phyloP scores from a whole-genome alignment of 345 rosid species.

The Xanthoceras sorbifolium region DNA sequence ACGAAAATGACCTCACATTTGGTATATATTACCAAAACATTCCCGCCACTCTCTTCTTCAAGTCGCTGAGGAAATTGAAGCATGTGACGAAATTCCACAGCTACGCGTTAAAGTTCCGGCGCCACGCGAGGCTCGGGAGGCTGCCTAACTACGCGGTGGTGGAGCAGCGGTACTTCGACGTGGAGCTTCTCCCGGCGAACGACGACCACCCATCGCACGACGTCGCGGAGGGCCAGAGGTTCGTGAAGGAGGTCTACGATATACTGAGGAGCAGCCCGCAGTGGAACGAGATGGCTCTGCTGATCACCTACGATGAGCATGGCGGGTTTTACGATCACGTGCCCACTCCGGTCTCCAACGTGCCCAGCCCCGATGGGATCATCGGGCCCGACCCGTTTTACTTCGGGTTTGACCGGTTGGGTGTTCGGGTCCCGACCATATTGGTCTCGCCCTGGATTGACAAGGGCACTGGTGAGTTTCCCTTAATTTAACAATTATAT shows the following conservation, averaged over 20 bases:
- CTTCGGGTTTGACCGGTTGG: conserved; percentile 85
- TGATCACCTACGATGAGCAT: conserved; percentile 93
- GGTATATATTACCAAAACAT: conserved; percentile 96
- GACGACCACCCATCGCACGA: conserved; percentile 99
- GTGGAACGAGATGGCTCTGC: conserved; percentile 92
- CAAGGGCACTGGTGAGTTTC: conserved; percentile 76
- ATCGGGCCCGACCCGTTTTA: conserved; percentile 89
- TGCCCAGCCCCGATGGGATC: conserved; percentile 93
- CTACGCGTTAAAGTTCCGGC: conserved; percentile 60
- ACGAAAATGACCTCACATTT: conserved; percentile 76
- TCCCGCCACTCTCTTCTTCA: conserved; percentile 87
- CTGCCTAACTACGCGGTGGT: conserved; percentile 85
- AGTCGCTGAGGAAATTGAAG: conserved; percentile 70
- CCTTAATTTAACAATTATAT: too few species aligned
- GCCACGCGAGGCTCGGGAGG: conserved; percentile 68
- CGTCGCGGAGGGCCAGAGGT: conserved; percentile 79
- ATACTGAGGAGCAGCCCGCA: conserved; percentile 87
- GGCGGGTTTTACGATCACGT: conserved; percentile 99
- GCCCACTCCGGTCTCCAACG: conserved; percentile 76
- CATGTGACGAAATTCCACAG: conserved; percentile 67
- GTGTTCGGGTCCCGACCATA: conserved; percentile 88
- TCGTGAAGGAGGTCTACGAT: conserved; percentile 96
- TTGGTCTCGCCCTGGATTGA: conserved; percentile 94
- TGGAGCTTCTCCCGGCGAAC: conserved; percentile 68
- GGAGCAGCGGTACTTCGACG: conserved; percentile 87